These are phyloP conservation scores for Aegilops umbellulata DNA, from an alignment of 176 grass and related monocot genomes.

Conservation along the genomic window DNA sequence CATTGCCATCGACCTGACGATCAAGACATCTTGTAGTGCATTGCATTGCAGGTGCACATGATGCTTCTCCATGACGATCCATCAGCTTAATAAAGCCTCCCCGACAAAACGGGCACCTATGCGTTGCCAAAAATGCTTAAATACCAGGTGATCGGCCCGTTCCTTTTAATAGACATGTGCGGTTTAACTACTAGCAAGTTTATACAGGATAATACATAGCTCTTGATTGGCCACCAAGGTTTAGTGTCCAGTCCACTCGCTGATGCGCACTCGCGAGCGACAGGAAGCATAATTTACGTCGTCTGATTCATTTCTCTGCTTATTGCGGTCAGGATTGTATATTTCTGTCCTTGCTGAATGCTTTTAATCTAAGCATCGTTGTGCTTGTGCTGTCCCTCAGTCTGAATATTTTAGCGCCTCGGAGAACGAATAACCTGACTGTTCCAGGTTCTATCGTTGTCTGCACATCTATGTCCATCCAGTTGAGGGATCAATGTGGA, in stretches of 20 bases:
- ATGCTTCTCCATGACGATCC: neutral
- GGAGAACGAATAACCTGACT: neutral
- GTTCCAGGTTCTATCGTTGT: neutral
- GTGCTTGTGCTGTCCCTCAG: neutral
- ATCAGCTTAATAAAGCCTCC: constrained; percentile 14
- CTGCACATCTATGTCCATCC: neutral
- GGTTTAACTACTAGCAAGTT: neutral
- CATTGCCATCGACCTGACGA: constrained; percentile 9
- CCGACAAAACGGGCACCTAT: constrained; percentile 17
- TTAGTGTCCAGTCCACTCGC: constrained; percentile 16
- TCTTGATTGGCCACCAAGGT: too few relatives aligned
- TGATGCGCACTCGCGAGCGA: constrained; percentile 23
- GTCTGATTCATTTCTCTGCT: neutral
- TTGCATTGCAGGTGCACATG: too few relatives aligned
- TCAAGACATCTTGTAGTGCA: too few relatives aligned
- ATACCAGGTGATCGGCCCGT: neutral
- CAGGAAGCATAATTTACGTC: constrained; percentile 34
- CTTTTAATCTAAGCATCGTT: neutral
- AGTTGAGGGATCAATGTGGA: neutral
- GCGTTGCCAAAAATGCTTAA: neutral
- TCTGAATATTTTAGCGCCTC: neutral
- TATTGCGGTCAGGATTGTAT: too few relatives aligned
- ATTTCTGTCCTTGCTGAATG: neutral
- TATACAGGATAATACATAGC: too few relatives aligned
- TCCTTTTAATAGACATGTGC: constrained; percentile 17